Evolutionary conservation across 2,329 filamentous ascomycete genomes (phyloP).

Genomic region (Diaporthe sp.): DNA sequence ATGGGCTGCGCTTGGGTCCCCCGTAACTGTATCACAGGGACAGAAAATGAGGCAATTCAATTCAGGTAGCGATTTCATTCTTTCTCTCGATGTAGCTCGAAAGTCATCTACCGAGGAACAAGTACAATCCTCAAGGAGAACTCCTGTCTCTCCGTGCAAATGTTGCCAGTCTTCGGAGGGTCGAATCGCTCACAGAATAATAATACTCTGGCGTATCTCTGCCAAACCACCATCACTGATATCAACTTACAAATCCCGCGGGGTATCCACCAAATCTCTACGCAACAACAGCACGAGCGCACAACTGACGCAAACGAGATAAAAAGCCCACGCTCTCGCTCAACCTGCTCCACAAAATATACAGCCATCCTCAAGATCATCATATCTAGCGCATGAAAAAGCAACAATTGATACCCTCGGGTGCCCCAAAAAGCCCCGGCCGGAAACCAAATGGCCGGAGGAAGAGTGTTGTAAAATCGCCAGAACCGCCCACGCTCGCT

Average conservation of each 20-base stretch:
- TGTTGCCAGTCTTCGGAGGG: conserved; percentile 24
- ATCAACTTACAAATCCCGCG: conserved; percentile 14
- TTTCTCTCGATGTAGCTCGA: conserved; percentile 5
- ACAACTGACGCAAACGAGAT: not conserved
- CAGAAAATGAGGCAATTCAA: not conserved
- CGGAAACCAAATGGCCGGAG: not conserved
- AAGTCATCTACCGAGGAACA: conserved; percentile 21
- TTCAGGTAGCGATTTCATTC: conserved; percentile 3
- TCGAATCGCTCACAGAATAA: conserved; percentile 7
- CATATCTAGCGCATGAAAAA: conserved; percentile 23
- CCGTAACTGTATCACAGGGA: not conserved
- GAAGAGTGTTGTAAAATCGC: not conserved
- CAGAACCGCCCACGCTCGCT: conserved; percentile 29
- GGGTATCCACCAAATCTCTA: conserved; percentile 30
- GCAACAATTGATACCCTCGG: not conserved
- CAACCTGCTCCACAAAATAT: not conserved
- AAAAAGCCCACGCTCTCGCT: conserved; percentile 5
- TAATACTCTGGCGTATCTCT: conserved; percentile 1
- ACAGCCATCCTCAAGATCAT: conserved; percentile 4
- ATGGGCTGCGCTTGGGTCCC: no score
- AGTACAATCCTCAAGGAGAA: not conserved
- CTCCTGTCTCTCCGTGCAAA: conserved; percentile 7
- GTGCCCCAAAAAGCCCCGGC: not conserved
- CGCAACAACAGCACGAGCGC: not conserved
- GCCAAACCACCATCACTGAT: conserved; percentile 13